phyloP scores from a whole-genome alignment of 768 basidiomycete genomes.

The Mycena chlorophos region DNA sequence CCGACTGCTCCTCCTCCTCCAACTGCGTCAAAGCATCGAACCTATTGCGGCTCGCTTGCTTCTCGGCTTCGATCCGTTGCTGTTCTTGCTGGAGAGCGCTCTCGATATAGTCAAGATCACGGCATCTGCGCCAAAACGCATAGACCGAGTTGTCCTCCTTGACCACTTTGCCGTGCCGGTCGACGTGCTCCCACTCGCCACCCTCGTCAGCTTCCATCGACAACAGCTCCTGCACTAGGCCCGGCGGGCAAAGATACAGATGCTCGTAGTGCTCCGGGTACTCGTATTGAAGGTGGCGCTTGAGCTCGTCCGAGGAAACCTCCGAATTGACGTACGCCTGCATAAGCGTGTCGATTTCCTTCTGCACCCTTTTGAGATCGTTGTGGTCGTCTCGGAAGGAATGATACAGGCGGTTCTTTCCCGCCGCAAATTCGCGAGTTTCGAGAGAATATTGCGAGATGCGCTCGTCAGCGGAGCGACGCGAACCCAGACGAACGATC shows the following conservation, averaged over 20 bases:
- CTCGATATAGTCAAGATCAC: conserved; percentile 50
- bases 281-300: conserved; percentile 41
- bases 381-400: conserved; percentile 34
- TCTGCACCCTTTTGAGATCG: conserved; percentile 45
- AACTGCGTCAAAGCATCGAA: conserved; percentile 6
- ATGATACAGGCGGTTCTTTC: conserved; percentile 41
- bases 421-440: conserved; percentile 49
- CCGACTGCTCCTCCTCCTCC: neutral
- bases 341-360: conserved; percentile 50
- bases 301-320: conserved; percentile 39
- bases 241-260: conserved; percentile 42
- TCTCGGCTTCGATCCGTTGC: neutral
- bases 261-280: conserved; percentile 50
- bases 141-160: conserved; percentile 38
- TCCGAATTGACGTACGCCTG: conserved; percentile 35
- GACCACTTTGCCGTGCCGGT: conserved; percentile 23
- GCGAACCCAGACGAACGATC: conserved; percentile 70
- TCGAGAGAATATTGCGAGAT: conserved; percentile 64
- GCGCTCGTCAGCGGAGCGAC: conserved; percentile 58
- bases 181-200: conserved; percentile 37
- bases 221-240: conserved; percentile 41
- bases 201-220: conserved; percentile 13
- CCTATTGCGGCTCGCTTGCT: conserved; percentile 8
- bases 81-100: conserved; percentile 5
- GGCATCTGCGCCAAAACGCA: conserved; percentile 50